Conservation (phyloP, 2,329 filamentous ascomycete genomes). For the Cordyceps cicadae region DNA sequence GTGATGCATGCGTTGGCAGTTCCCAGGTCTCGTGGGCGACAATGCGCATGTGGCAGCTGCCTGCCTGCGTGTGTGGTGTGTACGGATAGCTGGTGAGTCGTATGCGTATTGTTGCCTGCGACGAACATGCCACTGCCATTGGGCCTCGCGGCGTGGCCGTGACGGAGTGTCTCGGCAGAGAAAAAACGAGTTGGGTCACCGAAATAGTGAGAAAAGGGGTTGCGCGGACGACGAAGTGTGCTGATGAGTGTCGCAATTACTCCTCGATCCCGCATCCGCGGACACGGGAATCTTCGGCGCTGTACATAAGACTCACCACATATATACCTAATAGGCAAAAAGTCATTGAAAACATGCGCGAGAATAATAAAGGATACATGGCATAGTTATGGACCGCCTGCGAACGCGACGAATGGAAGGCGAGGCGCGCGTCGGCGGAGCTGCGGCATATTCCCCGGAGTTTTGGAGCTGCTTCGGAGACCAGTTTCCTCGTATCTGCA, state of each 20-base stretch:
- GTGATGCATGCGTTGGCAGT: constrained; percentile 6
- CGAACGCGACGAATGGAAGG: background rate
- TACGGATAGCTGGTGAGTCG: too few relatives aligned
- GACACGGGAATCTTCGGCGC: background rate
- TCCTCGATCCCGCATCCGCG: background rate
- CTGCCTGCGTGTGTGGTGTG: background rate
- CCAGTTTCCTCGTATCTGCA: background rate
- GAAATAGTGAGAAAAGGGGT: background rate
- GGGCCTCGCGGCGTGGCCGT: background rate
- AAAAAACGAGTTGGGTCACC: background rate
- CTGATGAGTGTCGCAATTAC: background rate
- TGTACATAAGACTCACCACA: background rate
- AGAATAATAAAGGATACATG: background rate
- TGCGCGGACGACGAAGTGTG: background rate
- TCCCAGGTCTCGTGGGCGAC: constrained; percentile 1
- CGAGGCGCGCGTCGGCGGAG: background rate
- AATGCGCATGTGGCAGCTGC: background rate
- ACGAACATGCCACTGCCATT: background rate
- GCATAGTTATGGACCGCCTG: background rate
- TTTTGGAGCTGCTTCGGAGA: background rate
- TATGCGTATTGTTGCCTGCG: background rate
- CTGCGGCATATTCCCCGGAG: background rate
- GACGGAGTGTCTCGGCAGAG: constrained; percentile 4
- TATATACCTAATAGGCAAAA: too few relatives aligned
- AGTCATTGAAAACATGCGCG: background rate